Conservation (phyloP, 768 basidiomycete species). For the Boletus reticulatus region DNA sequence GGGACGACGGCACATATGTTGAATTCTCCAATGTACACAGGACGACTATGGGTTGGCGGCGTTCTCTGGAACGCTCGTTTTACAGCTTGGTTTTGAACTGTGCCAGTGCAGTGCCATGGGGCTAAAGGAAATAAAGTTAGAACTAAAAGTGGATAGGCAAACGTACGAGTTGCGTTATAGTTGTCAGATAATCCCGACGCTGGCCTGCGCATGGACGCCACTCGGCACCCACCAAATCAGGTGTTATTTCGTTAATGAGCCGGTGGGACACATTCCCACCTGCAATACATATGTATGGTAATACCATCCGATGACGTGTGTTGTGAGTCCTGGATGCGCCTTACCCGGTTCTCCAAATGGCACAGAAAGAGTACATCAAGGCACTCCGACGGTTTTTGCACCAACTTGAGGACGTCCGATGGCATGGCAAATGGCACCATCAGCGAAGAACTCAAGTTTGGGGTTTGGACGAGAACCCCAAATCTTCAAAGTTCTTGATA, state of each 20-base stretch:
- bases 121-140: constrained; percentile 13
- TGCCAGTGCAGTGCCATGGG: constrained; percentile 26
- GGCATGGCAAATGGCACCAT: constrained; percentile 88
- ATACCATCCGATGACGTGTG: constrained; percentile 48
- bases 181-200: constrained; percentile 28
- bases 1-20: neutral
- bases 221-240: constrained; percentile 82
- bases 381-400: constrained; percentile 76
- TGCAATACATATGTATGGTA: constrained; percentile 64
- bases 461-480: constrained; percentile 72
- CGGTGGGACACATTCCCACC: constrained; percentile 91
- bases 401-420: constrained; percentile 85
- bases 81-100: constrained; percentile 24
- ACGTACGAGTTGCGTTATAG: constrained; percentile 34
- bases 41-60: neutral
- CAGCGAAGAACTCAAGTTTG: constrained; percentile 83
- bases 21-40: neutral
- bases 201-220: constrained; percentile 26
- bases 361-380: constrained; percentile 80
- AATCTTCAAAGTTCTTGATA: constrained; percentile 47
- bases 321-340: constrained; percentile 62
- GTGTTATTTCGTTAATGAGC: constrained; percentile 72
- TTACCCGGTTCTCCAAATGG: constrained; percentile 87
- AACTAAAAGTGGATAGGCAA: neutral
- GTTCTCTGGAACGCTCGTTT: neutral